Evolutionary conservation across 2,329 filamentous ascomycete genomes (phyloP).

Genomic region (Epichloe gansuensis): DNA sequence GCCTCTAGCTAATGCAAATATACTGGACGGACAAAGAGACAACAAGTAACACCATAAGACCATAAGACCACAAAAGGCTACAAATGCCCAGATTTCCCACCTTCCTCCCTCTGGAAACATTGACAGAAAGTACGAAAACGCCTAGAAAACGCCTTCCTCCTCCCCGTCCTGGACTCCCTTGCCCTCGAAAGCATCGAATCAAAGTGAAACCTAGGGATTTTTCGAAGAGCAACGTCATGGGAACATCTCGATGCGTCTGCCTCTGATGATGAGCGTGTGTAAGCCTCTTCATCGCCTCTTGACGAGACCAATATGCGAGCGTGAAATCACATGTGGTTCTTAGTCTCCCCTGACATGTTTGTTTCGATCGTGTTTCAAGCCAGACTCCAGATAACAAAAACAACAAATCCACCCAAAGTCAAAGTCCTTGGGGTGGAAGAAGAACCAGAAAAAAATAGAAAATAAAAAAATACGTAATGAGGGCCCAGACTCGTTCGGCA

Average conservation of each 20-base stretch:
- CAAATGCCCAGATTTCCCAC: not conserved
- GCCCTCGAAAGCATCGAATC: not conserved
- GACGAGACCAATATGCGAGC: no score
- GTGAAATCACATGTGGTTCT: no score
- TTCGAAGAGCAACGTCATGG: not conserved
- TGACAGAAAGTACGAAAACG: not conserved
- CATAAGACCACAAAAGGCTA: not conserved
- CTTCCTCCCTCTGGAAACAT: not conserved
- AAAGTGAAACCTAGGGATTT: no score
- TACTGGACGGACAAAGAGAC: not conserved
- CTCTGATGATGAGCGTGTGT: not conserved
- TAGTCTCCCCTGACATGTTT: no score
- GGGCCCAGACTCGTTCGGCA: not conserved
- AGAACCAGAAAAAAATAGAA: not conserved
- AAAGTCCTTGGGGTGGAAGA: not conserved
- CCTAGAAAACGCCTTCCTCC: constrained; percentile 1
- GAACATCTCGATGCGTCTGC: not conserved
- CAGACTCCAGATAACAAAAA: not conserved
- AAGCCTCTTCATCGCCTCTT: no score
- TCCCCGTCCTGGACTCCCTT: not conserved
- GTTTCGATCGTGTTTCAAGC: no score
- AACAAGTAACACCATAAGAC: not conserved
- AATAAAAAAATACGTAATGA: not conserved
- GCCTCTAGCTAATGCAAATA: not conserved
- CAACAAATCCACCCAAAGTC: not conserved